Percentiles rank a stretch among this genome's conserved stretches.
Conservation (phyloP, 352 stramenopile species). For the Phytophthora pisi region DNA sequence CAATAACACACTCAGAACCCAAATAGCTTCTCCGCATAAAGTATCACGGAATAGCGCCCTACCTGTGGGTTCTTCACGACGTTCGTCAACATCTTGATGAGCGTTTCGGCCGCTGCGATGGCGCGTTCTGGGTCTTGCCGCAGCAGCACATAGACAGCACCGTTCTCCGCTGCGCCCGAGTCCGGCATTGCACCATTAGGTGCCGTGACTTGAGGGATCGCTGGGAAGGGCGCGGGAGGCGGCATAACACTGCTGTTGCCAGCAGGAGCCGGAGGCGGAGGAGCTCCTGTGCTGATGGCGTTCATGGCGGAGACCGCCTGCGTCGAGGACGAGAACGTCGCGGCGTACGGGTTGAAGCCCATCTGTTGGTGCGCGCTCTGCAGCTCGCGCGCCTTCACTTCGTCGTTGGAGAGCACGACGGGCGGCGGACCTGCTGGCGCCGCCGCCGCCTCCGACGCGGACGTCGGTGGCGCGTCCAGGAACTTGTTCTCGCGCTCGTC, state of each 20-base stretch:
- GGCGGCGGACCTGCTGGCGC: slow-evolving; percentile 13
- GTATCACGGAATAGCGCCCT: not conserved
- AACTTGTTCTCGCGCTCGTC: slow-evolving; percentile 54
- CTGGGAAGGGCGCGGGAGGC: slow-evolving; percentile 29
- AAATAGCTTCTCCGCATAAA: no score
- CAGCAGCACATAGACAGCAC: slow-evolving; percentile 70
- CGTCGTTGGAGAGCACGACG: slow-evolving; percentile 57
- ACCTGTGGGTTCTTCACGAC: slow-evolving; percentile 69
- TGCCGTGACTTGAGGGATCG: slow-evolving; percentile 16
- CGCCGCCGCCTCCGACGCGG: not conserved
- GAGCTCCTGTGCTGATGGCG: slow-evolving; percentile 37
- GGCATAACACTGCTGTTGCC: slow-evolving; percentile 5
- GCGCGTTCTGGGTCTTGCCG: slow-evolving; percentile 53
- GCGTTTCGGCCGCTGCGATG: slow-evolving; percentile 62
- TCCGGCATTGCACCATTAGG: slow-evolving; percentile 1
- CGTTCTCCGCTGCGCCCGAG: slow-evolving; percentile 23
- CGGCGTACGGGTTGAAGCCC: slow-evolving; percentile 77
- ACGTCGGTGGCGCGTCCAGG: slow-evolving; percentile 30
- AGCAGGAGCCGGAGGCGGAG: slow-evolving; percentile 3
- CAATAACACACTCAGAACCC: not conserved
- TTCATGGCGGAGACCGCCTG: slow-evolving; percentile 65
- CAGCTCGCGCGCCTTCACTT: slow-evolving; percentile 69
- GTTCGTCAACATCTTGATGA: slow-evolving; percentile 78
- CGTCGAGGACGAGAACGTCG: slow-evolving; percentile 67
- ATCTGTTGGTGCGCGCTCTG: slow-evolving; percentile 60